phyloP scores from a whole-genome alignment of 1,139 yeast species.

The Meyerozyma athensensis region DNA sequence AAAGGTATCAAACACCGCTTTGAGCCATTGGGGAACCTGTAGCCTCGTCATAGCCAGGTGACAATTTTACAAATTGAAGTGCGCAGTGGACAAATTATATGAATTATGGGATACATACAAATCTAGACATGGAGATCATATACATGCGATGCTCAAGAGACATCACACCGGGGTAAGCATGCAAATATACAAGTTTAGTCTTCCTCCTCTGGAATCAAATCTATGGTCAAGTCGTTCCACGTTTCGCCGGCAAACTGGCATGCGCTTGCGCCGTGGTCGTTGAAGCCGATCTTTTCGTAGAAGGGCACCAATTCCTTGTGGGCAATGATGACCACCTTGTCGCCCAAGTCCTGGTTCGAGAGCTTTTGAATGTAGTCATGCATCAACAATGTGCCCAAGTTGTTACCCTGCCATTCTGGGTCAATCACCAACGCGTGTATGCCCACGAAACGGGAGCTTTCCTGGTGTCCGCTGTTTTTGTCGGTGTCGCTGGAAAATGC shows the following conservation, averaged over 20 bases:
- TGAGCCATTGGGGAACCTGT: constrained; percentile 3
- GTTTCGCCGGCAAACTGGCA: constrained; percentile 55
- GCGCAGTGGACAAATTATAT: neutral
- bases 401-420: constrained; percentile 75
- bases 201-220: constrained; percentile 59
- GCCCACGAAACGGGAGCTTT: constrained; percentile 69
- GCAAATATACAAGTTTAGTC: neutral
- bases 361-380: constrained; percentile 90
- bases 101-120: neutral
- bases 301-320: constrained; percentile 68
- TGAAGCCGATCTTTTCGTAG: constrained; percentile 77
- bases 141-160: neutral
- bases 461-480: constrained; percentile 64
- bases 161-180: neutral
- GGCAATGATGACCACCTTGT: constrained; percentile 67
- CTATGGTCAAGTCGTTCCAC: constrained; percentile 66
- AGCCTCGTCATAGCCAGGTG: neutral
- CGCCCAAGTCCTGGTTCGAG: constrained; percentile 83
- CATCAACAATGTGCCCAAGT: constrained; percentile 74
- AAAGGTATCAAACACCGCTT: constrained; percentile 5
- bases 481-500: constrained; percentile 40
- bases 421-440: constrained; percentile 78
- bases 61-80: neutral
- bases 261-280: constrained; percentile 55
- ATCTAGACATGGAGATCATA: no score